A percentile compares a stretch with the other conserved stretches of the same genome.
phyloP scores from a whole-genome alignment of 495 filamentous ascomycete genomes.

The Neurospora terricola region DNA sequence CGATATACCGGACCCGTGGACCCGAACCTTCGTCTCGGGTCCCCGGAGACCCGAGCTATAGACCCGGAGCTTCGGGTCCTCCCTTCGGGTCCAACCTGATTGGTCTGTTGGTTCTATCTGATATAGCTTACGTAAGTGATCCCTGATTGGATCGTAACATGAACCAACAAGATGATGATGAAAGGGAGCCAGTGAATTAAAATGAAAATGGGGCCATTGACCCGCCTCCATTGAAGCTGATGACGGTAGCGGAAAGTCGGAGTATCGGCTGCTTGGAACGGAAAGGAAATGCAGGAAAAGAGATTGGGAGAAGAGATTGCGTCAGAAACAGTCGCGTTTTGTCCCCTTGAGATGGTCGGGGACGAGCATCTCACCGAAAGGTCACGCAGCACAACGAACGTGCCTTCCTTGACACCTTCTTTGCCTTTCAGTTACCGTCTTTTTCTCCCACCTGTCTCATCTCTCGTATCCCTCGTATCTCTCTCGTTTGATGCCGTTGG shows the following conservation, averaged over 20 bases:
- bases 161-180: too few relatives aligned
- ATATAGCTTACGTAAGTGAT: too few relatives aligned
- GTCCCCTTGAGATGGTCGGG: too few relatives aligned
- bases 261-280: background rate
- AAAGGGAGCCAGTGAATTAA: background rate
- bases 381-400: background rate
- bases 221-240: background rate
- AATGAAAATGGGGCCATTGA: background rate
- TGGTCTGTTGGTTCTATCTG: too few relatives aligned
- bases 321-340: background rate
- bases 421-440: background rate
- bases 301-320: background rate
- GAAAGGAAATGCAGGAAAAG: background rate
- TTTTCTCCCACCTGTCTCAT: background rate
- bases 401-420: background rate
- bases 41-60: too few relatives aligned
- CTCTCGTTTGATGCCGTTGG: background rate
- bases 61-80: too few relatives aligned
- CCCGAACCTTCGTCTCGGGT: too few relatives aligned
- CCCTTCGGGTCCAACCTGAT: too few relatives aligned
- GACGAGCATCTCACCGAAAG: accelerated
- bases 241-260: background rate
- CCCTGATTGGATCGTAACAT: too few relatives aligned
- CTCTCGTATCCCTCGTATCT: background rate
- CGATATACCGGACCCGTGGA: too few relatives aligned